These are phyloP conservation scores for Trichomonascaceae sp. DNA, from an alignment of 1,139 yeast species.

Conservation along the genomic window DNA sequence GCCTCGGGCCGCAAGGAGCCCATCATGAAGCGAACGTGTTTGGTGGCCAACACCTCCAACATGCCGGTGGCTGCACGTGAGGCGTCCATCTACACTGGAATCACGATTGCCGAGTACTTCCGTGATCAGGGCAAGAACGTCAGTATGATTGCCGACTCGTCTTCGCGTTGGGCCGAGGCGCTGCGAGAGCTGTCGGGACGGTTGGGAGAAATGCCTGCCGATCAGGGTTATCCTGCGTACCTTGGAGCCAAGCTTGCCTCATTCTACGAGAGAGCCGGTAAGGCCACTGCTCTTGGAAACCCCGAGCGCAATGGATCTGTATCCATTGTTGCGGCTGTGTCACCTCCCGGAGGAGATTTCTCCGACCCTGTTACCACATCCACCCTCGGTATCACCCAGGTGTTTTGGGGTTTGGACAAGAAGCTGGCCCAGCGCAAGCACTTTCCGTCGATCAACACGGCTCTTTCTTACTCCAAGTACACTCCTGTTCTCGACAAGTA, in stretches of 20 bases:
- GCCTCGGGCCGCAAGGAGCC: constrained; percentile 91
- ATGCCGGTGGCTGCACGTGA: constrained; percentile 99
- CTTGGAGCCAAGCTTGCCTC: constrained; percentile 98
- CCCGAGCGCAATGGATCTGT: constrained; percentile 96
- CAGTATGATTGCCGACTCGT: constrained; percentile 98
- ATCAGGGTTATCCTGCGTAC: constrained; percentile 99
- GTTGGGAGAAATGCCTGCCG: constrained; percentile 99
- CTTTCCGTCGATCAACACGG: constrained; percentile 96
- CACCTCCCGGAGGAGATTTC: constrained; percentile 99
- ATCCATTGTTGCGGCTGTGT: constrained; percentile 98
- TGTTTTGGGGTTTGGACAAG: constrained; percentile 99
- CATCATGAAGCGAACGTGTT: constrained; percentile 97
- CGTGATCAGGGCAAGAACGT: constrained; percentile 99
- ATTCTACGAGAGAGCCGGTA: constrained; percentile 99
- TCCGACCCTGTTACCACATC: constrained; percentile 99
- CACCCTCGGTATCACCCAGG: constrained; percentile 97
- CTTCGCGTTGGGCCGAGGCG: constrained; percentile 99
- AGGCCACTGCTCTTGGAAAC: constrained; percentile 87
- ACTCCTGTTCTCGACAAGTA: constrained; percentile 75
- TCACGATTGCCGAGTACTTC: constrained; percentile 95
- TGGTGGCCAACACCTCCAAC: constrained; percentile 96
- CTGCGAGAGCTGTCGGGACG: constrained; percentile 99
- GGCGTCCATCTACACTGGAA: constrained; percentile 98
- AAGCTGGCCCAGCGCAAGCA: constrained; percentile 99
- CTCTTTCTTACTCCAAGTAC: constrained; percentile 93